phyloP scores from a whole-genome alignment of 495 filamentous ascomycete genomes.

The Penicillium taxi region DNA sequence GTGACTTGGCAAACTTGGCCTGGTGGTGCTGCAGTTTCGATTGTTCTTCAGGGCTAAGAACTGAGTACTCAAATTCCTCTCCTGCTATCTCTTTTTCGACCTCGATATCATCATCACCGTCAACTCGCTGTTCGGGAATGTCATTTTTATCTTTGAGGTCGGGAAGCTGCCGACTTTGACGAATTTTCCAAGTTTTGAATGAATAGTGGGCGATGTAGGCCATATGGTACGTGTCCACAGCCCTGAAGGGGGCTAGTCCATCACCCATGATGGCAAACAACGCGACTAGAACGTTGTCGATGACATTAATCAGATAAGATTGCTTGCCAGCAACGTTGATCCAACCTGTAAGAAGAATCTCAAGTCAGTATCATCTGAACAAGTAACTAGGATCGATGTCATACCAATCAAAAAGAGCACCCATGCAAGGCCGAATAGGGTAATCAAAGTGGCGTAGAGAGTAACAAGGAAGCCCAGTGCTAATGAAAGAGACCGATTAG shows the following conservation, averaged over 20 bases:
- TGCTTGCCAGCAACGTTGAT: constrained; percentile 70
- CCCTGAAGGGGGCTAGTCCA: constrained; percentile 66
- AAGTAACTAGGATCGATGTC: neutral
- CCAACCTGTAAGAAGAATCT: constrained; percentile 43
- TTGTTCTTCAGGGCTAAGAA: constrained; percentile 57
- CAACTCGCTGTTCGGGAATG: constrained; percentile 46
- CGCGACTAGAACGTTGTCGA: constrained; percentile 69
- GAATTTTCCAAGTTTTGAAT: constrained; percentile 62
- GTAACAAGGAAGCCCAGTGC: constrained; percentile 69
- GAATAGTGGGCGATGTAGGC: constrained; percentile 60
- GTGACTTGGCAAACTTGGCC: constrained; percentile 62
- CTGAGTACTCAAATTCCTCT: constrained; percentile 45
- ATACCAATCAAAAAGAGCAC: constrained; percentile 71
- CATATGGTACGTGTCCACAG: constrained; percentile 78
- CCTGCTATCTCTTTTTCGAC: constrained; percentile 30
- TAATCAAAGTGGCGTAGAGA: constrained; percentile 72
- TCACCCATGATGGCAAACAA: constrained; percentile 73
- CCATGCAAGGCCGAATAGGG: constrained; percentile 73
- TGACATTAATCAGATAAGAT: constrained; percentile 62
- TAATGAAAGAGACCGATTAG: constrained; percentile 13
- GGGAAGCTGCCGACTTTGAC: constrained; percentile 53
- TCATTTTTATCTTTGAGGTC: constrained; percentile 64
- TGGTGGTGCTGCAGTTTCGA: constrained; percentile 60
- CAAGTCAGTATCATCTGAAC: neutral
- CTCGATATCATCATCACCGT: constrained; percentile 41